Conservation (phyloP, 2,329 filamentous ascomycete species). For the Periconia sp. region DNA sequence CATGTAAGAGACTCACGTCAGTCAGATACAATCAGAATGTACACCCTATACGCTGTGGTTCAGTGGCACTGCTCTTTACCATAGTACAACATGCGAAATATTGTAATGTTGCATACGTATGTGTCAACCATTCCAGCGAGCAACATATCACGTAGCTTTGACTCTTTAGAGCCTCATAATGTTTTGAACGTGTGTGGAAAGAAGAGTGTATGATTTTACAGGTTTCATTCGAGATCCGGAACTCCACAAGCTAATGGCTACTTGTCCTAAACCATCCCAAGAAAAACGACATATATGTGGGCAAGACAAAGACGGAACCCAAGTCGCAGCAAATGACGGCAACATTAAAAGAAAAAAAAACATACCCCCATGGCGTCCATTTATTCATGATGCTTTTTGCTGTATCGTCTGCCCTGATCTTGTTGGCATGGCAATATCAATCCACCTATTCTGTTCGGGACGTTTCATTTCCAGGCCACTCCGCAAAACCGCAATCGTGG, state of each 20-base stretch:
- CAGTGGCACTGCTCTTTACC: no score
- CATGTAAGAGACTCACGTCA: no score
- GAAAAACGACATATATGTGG: background rate
- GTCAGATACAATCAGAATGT: no score
- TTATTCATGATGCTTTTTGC: background rate
- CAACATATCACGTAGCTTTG: no score
- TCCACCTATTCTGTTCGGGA: background rate
- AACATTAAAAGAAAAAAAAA: background rate
- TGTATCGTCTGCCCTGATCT: constrained; percentile 10
- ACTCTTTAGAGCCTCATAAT: background rate
- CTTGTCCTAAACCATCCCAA: background rate
- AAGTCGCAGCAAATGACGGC: background rate
- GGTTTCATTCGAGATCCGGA: constrained; percentile 1
- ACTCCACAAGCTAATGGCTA: constrained; percentile 9
- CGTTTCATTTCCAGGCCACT: background rate
- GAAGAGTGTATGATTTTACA: background rate
- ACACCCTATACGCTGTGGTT: no score
- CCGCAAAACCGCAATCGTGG: background rate
- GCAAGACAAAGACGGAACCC: background rate
- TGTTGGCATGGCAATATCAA: constrained; percentile 1
- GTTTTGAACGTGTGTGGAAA: background rate
- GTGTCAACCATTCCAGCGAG: no score
- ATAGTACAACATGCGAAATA: no score
- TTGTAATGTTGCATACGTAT: no score
- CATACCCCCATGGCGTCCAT: background rate